Conservation (phyloP, 2,329 filamentous ascomycete genomes). For the Apiospora rasikravindrae region DNA sequence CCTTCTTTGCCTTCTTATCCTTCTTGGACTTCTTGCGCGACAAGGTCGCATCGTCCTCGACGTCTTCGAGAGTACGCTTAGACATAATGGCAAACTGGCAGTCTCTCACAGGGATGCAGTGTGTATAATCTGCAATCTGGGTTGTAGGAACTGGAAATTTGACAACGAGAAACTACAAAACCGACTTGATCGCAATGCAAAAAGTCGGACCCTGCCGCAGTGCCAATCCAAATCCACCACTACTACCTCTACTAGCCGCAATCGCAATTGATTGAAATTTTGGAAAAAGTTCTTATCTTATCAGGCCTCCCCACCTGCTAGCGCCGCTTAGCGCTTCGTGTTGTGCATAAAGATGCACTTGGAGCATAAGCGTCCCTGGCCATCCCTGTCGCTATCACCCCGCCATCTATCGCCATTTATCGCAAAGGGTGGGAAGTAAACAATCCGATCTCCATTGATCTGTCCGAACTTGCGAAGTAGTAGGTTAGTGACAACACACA, state of each 20-base stretch:
- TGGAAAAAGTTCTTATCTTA: conserved; percentile 21
- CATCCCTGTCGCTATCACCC: conserved; percentile 13
- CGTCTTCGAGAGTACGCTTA: conserved; percentile 39
- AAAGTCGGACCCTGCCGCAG: conserved; percentile 16
- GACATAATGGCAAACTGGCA: conserved; percentile 32
- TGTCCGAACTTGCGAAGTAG: neutral
- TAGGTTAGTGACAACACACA: neutral
- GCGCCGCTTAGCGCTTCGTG: neutral
- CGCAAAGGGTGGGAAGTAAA: conserved; percentile 17
- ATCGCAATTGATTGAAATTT: conserved; percentile 17
- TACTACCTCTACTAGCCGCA: neutral
- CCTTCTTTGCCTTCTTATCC: conserved; percentile 40
- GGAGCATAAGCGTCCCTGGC: neutral
- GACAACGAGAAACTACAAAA: neutral
- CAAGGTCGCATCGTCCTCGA: conserved; percentile 35
- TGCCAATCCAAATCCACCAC: neutral
- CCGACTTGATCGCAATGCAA: conserved; percentile 5
- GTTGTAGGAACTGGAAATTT: conserved; percentile 1
- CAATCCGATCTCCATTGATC: conserved; percentile 2
- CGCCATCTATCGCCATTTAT: conserved; percentile 12
- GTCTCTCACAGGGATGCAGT: neutral
- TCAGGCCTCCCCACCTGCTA: neutral
- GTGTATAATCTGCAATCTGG: conserved; percentile 10
- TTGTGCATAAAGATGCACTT: neutral
- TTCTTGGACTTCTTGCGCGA: conserved; percentile 49